Conservation (phyloP, 176 grass and related monocot genomes). For the Avena eriantha region DNA sequence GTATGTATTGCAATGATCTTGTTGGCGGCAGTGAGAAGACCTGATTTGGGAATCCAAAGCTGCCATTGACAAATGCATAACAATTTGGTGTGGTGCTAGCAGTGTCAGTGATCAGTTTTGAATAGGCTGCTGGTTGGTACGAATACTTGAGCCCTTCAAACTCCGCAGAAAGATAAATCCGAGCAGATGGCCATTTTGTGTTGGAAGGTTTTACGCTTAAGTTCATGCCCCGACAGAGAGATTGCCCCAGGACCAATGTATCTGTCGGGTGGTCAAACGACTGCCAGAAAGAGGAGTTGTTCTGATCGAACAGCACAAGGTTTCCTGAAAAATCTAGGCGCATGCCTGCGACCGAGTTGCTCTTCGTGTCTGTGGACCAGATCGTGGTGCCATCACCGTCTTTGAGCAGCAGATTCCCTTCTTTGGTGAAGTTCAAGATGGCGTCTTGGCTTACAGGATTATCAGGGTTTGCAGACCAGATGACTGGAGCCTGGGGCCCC, state of each 20-base stretch:
- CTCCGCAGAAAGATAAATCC: slow-evolving; percentile 29
- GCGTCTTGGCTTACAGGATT: slow-evolving; percentile 25
- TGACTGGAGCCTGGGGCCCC: neutral
- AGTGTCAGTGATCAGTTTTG: neutral
- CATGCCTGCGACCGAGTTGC: slow-evolving; percentile 22
- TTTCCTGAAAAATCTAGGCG: slow-evolving; percentile 47
- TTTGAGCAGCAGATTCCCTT: slow-evolving; percentile 37
- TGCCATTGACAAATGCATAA: slow-evolving; percentile 47
- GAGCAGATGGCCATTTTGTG: slow-evolving; percentile 13
- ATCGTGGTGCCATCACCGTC: slow-evolving; percentile 20
- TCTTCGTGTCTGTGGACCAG: slow-evolving; percentile 47
- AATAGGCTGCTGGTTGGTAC: slow-evolving; percentile 8
- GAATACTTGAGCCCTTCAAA: slow-evolving; percentile 8
- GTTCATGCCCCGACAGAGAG: slow-evolving; percentile 28
- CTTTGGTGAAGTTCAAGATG: slow-evolving; percentile 39
- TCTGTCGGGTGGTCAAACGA: slow-evolving; percentile 58
- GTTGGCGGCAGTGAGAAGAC: neutral
- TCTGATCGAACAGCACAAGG: slow-evolving; percentile 42
- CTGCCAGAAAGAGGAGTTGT: slow-evolving; percentile 41
- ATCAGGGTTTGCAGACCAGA: slow-evolving; percentile 63
- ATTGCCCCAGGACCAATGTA: slow-evolving; percentile 50
- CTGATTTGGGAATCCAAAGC: slow-evolving; percentile 25
- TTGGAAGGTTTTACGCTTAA: neutral
- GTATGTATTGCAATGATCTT: slow-evolving; percentile 26
- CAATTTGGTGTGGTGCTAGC: neutral